These are phyloP conservation scores for Coemansia sp. DNA, from an alignment of 192 early-diverging fungal species.

Conservation along the genomic window DNA sequence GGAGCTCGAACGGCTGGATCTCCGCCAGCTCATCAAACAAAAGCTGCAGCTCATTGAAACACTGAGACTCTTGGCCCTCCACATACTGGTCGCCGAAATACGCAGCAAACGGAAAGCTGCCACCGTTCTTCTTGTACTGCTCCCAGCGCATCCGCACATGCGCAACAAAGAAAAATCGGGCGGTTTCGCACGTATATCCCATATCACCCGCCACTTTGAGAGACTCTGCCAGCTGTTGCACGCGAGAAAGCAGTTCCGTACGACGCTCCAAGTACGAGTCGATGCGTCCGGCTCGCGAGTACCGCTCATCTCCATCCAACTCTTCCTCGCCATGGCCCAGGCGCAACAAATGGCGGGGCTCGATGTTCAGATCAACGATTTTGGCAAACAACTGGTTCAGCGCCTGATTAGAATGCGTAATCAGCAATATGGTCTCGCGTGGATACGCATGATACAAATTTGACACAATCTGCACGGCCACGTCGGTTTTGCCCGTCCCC, in stretches of 20 bases:
- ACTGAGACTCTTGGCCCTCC: slow-evolving; percentile 64
- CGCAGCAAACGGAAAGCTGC: slow-evolving; percentile 75
- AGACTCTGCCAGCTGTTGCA: slow-evolving; percentile 74
- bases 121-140: slow-evolving; percentile 52
- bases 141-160: slow-evolving; percentile 81
- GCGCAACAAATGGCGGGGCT: slow-evolving; percentile 89
- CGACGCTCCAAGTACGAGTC: slow-evolving; percentile 89
- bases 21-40: slow-evolving; percentile 90
- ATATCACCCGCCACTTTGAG: slow-evolving; percentile 80
- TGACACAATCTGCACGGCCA: slow-evolving; percentile 94
- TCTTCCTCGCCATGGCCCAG: slow-evolving; percentile 95
- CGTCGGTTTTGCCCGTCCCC: slow-evolving; percentile 98
- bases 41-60: slow-evolving; percentile 74
- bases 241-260: slow-evolving; percentile 67
- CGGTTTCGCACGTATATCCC: slow-evolving; percentile 90
- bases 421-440: slow-evolving; percentile 83
- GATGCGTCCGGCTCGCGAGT: slow-evolving; percentile 92
- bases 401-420: slow-evolving; percentile 98
- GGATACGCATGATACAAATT: slow-evolving; percentile 94
- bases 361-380: slow-evolving; percentile 88
- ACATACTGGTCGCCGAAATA: slow-evolving; percentile 62
- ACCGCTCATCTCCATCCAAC: slow-evolving; percentile 74
- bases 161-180: slow-evolving; percentile 82
- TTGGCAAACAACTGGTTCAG: slow-evolving; percentile 98
- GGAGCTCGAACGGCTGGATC: slow-evolving; percentile 91